phyloP scores from a whole-genome alignment of 805 yeast genomes.

The Saccharomycopsis sp. region DNA sequence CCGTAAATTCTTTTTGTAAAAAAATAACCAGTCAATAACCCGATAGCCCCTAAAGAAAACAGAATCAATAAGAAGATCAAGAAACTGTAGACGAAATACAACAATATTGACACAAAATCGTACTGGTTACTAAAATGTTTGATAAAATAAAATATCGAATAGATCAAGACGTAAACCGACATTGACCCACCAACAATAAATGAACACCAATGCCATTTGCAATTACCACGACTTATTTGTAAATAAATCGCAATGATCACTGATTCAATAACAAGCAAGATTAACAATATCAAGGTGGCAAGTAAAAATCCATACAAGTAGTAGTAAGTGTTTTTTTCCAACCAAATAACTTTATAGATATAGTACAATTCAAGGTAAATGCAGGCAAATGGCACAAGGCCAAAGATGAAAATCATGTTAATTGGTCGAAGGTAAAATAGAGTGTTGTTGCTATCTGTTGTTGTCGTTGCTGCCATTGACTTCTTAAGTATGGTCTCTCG shows the following conservation, averaged over 20 bases:
- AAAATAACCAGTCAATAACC: slow-evolving; percentile 56
- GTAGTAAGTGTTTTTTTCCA: slow-evolving; percentile 70
- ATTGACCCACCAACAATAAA: slow-evolving; percentile 65
- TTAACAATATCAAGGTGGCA: slow-evolving; percentile 49
- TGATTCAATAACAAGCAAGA: slow-evolving; percentile 61
- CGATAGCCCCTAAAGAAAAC: slow-evolving; percentile 68
- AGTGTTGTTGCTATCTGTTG: too few species aligned
- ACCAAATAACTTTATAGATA: slow-evolving; percentile 71
- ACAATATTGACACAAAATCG: slow-evolving; percentile 58
- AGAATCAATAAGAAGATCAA: slow-evolving; percentile 58
- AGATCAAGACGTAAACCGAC: slow-evolving; percentile 62
- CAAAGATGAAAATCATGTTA: slow-evolving; percentile 43
- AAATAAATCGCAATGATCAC: slow-evolving; percentile 64
- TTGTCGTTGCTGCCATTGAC: too few species aligned
- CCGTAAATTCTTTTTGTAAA: slow-evolving; percentile 60
- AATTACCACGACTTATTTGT: slow-evolving; percentile 35
- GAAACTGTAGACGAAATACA: slow-evolving; percentile 67
- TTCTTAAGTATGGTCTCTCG: too few species aligned
- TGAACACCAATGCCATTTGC: slow-evolving; percentile 80
- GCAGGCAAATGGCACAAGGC: slow-evolving; percentile 70
- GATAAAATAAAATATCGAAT: slow-evolving; percentile 60
- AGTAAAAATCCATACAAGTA: slow-evolving; percentile 75
- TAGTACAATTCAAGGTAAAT: slow-evolving; percentile 73
- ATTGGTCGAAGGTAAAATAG: slow-evolving; percentile 1
- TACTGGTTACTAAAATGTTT: slow-evolving; percentile 46